Percentiles rank a stretch among this genome's conserved stretches.
Conservation (phyloP, 805 yeast species). For the Nematodospora valgi region DNA sequence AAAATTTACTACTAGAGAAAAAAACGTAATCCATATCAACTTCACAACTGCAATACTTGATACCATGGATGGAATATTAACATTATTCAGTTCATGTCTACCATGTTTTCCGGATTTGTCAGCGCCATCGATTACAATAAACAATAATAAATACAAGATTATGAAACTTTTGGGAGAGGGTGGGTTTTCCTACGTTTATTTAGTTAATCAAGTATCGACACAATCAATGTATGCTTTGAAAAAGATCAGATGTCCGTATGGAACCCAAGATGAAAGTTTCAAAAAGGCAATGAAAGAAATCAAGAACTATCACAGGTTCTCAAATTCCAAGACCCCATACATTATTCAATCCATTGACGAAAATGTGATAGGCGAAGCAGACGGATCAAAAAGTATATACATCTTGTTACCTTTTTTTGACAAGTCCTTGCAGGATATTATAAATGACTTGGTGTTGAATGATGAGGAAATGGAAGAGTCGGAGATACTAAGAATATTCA, state of each 20-base stretch:
- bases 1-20: not conserved
- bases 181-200: slow-evolving; percentile 81
- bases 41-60: not conserved
- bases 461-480: slow-evolving; percentile 52
- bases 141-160: slow-evolving; percentile 60
- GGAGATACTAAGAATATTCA: slow-evolving; percentile 59
- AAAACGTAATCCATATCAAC: not conserved
- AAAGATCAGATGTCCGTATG: slow-evolving; percentile 84
- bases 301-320: slow-evolving; percentile 67
- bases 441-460: slow-evolving; percentile 60
- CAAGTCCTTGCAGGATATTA: slow-evolving; percentile 73
- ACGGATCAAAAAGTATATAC: slow-evolving; percentile 77
- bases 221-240: slow-evolving; percentile 65
- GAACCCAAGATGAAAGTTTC: slow-evolving; percentile 63
- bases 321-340: slow-evolving; percentile 51
- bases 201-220: slow-evolving; percentile 49
- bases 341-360: slow-evolving; percentile 71
- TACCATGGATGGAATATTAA: slow-evolving; percentile 21
- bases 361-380: slow-evolving; percentile 64
- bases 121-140: slow-evolving; percentile 59
- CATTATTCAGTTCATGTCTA: slow-evolving; percentile 28
- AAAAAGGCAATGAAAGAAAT: slow-evolving; percentile 71
- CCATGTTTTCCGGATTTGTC: slow-evolving; percentile 44
- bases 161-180: slow-evolving; percentile 83
- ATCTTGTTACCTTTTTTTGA: slow-evolving; percentile 77